Conservation (phyloP, 768 basidiomycete species). For the Tubosaeta sp. region DNA sequence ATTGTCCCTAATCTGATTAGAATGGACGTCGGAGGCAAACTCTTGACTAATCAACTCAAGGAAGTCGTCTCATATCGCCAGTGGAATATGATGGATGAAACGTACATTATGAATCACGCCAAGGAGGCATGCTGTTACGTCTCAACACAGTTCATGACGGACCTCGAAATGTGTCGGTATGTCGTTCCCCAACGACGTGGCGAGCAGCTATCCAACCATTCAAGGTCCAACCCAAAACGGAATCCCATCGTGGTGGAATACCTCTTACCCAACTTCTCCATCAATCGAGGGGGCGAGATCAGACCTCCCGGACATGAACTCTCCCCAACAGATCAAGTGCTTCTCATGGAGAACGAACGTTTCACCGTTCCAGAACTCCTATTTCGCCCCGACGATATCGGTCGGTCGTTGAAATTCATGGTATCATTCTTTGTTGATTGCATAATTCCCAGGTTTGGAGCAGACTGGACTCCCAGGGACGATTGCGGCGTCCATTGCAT, state of each 20-base stretch:
- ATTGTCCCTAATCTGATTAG: conserved; percentile 38
- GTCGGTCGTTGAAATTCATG: conserved; percentile 39
- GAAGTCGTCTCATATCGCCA: conserved; percentile 92
- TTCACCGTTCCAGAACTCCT: conserved; percentile 91
- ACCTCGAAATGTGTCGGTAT: conserved; percentile 78
- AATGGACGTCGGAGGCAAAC: conserved; percentile 92
- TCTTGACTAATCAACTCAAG: conserved; percentile 93
- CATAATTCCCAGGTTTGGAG: conserved; percentile 54
- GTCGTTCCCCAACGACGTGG: conserved; percentile 28
- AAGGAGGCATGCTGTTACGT: conserved; percentile 92
- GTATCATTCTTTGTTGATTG: conserved; percentile 2
- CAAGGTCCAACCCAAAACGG: conserved; percentile 48
- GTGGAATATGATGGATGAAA: conserved; percentile 99
- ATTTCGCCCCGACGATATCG: conserved; percentile 88
- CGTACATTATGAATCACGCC: conserved; percentile 87
- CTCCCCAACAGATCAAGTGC: conserved; percentile 58
- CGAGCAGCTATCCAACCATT: conserved; percentile 17
- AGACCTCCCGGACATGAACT: conserved; percentile 50
- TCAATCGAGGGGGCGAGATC: conserved; percentile 56
- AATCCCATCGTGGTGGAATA: conserved; percentile 85
- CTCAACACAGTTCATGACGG: conserved; percentile 62
- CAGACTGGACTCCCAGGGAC: conserved; percentile 77
- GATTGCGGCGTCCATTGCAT: conserved; percentile 70
- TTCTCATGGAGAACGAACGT: conserved; percentile 87
- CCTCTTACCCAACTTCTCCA: conserved; percentile 82